These are phyloP conservation scores for Emergomyces africanus DNA, from an alignment of 2,329 filamentous ascomycete genomes.

Conservation along the genomic window DNA sequence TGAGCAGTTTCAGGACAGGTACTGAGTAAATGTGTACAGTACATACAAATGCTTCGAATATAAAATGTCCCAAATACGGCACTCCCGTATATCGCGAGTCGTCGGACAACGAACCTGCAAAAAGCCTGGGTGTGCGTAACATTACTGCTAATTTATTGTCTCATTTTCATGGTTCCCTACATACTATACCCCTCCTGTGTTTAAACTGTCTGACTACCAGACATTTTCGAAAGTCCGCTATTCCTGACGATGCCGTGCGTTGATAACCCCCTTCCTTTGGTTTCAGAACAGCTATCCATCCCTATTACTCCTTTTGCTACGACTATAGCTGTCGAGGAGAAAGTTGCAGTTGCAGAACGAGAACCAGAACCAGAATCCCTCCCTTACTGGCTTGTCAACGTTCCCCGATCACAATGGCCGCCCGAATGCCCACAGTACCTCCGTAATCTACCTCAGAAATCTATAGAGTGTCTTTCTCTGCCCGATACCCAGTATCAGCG, in stretches of 20 bases:
- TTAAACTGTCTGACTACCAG: no score
- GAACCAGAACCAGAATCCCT: slow-evolving; percentile 13
- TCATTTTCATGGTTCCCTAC: no score
- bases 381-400: slow-evolving; percentile 76
- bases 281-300: background rate
- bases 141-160: no score
- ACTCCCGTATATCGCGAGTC: no score
- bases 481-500: slow-evolving; percentile 52
- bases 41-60: no score
- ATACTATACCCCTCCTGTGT: no score
- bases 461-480: slow-evolving; percentile 55
- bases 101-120: no score
- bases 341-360: background rate
- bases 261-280: background rate
- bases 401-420: slow-evolving; percentile 50
- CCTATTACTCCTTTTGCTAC: background rate
- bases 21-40: no score
- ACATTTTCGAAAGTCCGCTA: background rate
- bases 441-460: slow-evolving; percentile 50
- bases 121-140: no score
- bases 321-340: background rate
- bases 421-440: slow-evolving; percentile 61
- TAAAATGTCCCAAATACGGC: no score
- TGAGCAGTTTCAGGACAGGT: no score
- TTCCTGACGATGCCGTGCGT: background rate